phyloP scores from a whole-genome alignment of 495 filamentous ascomycete genomes.

The Achaetomiella virescens region DNA sequence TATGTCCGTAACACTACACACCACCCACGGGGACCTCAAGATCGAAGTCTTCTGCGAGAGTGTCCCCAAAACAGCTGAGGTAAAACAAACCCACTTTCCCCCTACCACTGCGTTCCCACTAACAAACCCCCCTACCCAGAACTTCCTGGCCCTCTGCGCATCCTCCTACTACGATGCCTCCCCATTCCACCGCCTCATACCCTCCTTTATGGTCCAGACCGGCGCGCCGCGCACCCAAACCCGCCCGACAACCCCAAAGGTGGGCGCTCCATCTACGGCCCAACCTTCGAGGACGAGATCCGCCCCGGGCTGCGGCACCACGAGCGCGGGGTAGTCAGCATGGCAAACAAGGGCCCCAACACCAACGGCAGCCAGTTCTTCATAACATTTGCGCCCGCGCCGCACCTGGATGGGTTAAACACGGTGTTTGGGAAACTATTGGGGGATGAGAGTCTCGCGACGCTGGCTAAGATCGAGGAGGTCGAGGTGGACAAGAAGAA shows the following conservation, averaged over 20 bases:
- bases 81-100: slow-evolving; percentile 23
- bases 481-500: slow-evolving; percentile 87
- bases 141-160: slow-evolving; percentile 95
- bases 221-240: slow-evolving; percentile 62
- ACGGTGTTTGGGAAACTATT: slow-evolving; percentile 85
- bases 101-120: slow-evolving; percentile 49
- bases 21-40: slow-evolving; percentile 84
- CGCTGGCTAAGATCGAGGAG: slow-evolving; percentile 69
- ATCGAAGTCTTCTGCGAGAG: slow-evolving; percentile 94
- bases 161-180: slow-evolving; percentile 78
- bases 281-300: slow-evolving; percentile 87
- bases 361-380: slow-evolving; percentile 98
- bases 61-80: slow-evolving; percentile 83
- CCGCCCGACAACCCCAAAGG: slow-evolving; percentile 62
- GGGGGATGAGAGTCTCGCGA: slow-evolving; percentile 55
- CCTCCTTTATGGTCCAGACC: slow-evolving; percentile 87
- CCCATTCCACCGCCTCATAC: slow-evolving; percentile 87
- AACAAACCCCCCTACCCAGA: slow-evolving; percentile 47
- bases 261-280: slow-evolving; percentile 78
- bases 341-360: slow-evolving; percentile 84
- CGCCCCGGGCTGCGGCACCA: slow-evolving; percentile 78
- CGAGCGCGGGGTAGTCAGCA: slow-evolving; percentile 75
- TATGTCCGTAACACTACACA: slow-evolving; percentile 76
- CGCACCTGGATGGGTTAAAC: slow-evolving; percentile 90
- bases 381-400: slow-evolving; percentile 73